phyloP scores from a whole-genome alignment of 176 grass and related monocot genomes.

The Bolboschoenus planiculmis region DNA sequence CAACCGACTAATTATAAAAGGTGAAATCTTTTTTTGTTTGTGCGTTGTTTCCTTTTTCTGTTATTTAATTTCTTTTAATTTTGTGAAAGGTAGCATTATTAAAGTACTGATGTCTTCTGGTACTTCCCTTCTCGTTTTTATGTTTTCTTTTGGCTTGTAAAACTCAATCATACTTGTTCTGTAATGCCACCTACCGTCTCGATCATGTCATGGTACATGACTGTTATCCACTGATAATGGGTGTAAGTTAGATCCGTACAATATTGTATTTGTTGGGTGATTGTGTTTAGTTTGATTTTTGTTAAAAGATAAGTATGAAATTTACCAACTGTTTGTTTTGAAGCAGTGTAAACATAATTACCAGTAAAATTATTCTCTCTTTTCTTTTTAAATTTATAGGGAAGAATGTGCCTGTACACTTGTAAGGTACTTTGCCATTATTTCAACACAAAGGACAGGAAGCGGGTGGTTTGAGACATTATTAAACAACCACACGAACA shows the following conservation, averaged over 20 bases:
- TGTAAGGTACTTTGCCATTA: constrained; percentile 73
- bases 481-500: constrained; percentile 80
- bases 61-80: neutral
- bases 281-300: neutral
- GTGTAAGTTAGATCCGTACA: neutral
- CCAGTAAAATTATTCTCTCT: constrained; percentile 21
- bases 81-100: neutral
- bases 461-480: constrained; percentile 97
- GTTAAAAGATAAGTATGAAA: neutral
- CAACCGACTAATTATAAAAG: constrained; percentile 56
- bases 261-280: neutral
- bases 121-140: neutral
- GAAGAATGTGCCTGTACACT: constrained; percentile 65
- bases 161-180: neutral
- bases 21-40: constrained; percentile 9
- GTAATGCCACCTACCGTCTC: neutral
- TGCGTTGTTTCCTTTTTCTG: neutral
- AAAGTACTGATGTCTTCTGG: neutral
- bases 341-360: constrained; percentile 1
- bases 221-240: neutral
- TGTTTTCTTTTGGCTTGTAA: neutral
- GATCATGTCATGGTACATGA: neutral
- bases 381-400: constrained; percentile 31
- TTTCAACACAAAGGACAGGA: constrained; percentile 79
- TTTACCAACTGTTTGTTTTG: neutral